Conservation (phyloP, 805 yeast genomes). For the Monosporozyma siamensis region DNA sequence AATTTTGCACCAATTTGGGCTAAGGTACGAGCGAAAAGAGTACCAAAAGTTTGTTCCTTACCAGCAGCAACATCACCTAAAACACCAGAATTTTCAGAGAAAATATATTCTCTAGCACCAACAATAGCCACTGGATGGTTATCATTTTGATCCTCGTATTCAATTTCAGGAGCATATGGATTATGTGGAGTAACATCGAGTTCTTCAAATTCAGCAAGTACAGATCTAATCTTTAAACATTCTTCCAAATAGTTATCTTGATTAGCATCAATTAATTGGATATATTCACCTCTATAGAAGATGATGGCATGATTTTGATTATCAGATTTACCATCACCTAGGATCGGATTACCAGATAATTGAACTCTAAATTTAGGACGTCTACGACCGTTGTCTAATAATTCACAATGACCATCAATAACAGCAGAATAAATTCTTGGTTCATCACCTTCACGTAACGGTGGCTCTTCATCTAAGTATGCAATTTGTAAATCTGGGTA, state of each 20-base stretch:
- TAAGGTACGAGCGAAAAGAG: slow-evolving; percentile 72
- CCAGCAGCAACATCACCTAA: slow-evolving; percentile 88
- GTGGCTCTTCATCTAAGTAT: slow-evolving; percentile 88
- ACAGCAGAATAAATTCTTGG: slow-evolving; percentile 66
- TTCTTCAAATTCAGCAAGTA: slow-evolving; percentile 77
- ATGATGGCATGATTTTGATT: slow-evolving; percentile 75
- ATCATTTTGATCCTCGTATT: slow-evolving; percentile 41
- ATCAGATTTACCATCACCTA: slow-evolving; percentile 86
- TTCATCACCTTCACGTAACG: slow-evolving; percentile 58
- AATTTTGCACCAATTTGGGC: slow-evolving; percentile 79
- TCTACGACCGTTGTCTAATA: slow-evolving; percentile 62
- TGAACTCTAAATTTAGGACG: slow-evolving; percentile 69
- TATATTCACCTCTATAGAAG: slow-evolving; percentile 76
- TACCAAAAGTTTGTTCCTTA: slow-evolving; percentile 84
- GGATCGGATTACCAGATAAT: slow-evolving; percentile 74
- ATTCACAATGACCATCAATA: slow-evolving; percentile 73
- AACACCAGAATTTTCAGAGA: slow-evolving; percentile 79
- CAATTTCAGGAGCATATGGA: slow-evolving; percentile 71
- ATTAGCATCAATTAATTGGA: slow-evolving; percentile 78
- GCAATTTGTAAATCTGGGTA: slow-evolving; percentile 86
- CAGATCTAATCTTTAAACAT: slow-evolving; percentile 73
- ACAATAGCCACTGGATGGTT: slow-evolving; percentile 71
- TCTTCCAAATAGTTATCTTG: slow-evolving; percentile 83
- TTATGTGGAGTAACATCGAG: slow-evolving; percentile 63
- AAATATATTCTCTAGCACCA: slow-evolving; percentile 81